Evolutionary conservation across 208 protist genomes (phyloP), one percentile per base, ranked within the genome.

Genomic region (Vickermania spadyakhi): DNA sequence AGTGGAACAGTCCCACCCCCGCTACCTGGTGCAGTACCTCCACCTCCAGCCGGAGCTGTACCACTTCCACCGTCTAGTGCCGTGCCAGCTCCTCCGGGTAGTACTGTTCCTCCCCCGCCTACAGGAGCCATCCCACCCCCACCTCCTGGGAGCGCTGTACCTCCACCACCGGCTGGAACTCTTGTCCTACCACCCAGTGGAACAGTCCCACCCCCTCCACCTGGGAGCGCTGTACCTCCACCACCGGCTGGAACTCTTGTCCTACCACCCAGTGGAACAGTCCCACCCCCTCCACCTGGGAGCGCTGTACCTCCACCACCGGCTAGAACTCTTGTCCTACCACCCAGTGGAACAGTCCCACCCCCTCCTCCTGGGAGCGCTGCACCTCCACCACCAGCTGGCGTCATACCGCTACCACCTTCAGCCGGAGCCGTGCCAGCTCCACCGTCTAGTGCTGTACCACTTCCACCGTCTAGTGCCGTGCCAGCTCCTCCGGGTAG

Each of bases 291-390:
- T 25, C 53, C 56, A 28, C 31, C 61, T 14, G 11, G 53, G 18
- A n/a, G n/a, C n/a, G 25, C 3, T 45, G 61, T 58, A 22, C 64
- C 64, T 3, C 50, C 49, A 42, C 13, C 50, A 51, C 28, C 26
- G 14, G 27, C 59, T n/a, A n/a, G n/a, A 21, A 21, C 41, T 21
- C 31, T 56, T 62, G 42, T n/a, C 30, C 31, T 29, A 18, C 27
- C 63, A 0, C 21, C 29, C 27, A 58, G 7, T 22, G 23, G 25
- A 23, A 36, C 51, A 22, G 52, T 22, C 4, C 56, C 26, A 14
- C 28, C 28, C 25, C 23, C 55, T 7, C 56, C 51, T 49, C 49
- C 52, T 51, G 22, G 53, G 28, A n/a, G n/a, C n/a, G 18, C 60
- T 3, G 14, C n/a, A n/a, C 60, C 51, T 25, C 31, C 52, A 18